phyloP scores from a whole-genome alignment of 495 filamentous ascomycete species.

The Neurospora sp. region DNA sequence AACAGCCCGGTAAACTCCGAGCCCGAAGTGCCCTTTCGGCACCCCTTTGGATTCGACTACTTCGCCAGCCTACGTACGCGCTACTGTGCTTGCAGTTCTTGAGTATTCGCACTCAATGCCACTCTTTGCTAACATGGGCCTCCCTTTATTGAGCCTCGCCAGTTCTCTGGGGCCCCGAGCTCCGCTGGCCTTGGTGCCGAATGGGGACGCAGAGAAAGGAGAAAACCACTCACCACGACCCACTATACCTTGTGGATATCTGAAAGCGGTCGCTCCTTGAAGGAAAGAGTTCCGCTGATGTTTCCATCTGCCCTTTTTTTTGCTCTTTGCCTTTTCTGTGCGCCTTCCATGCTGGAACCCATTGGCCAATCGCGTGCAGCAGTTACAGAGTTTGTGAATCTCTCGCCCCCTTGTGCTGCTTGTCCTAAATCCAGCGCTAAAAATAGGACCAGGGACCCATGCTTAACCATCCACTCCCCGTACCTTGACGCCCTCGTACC shows the following conservation, averaged over 20 bases:
- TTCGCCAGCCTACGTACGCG: neutral
- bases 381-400: neutral
- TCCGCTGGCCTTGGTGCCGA: neutral
- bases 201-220: neutral
- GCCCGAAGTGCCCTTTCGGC: neutral
- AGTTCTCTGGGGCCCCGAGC: neutral
- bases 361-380: neutral
- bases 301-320: neutral
- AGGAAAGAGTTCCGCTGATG: neutral
- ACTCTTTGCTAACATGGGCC: neutral
- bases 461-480: neutral
- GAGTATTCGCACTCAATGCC: neutral
- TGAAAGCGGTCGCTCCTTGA: neutral
- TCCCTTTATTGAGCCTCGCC: neutral
- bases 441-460: neutral
- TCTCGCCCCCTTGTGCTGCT: neutral
- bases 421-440: neutral
- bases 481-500: neutral
- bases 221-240: neutral
- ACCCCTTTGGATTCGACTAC: neutral
- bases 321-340: neutral
- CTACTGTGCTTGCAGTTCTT: neutral
- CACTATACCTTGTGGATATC: neutral
- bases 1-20: neutral
- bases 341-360: neutral